phyloP scores from a whole-genome alignment of 352 stramenopile genomes.

The Phytophthora chlamydospora region DNA sequence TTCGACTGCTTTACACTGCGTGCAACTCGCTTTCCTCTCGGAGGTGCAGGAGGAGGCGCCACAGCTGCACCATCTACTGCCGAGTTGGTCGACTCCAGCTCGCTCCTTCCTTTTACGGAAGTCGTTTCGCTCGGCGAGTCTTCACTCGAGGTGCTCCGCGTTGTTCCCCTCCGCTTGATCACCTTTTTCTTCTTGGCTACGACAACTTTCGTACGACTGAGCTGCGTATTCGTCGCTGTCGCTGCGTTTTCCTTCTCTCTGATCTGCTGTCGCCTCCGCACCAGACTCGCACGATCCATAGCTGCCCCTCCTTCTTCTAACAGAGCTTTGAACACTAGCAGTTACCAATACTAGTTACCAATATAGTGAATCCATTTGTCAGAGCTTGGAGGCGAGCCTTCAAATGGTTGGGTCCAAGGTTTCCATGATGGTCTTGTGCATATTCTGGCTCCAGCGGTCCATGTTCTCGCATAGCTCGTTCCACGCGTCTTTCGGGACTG shows the following conservation, averaged over 20 bases:
- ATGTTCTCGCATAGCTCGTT: constrained; percentile 41
- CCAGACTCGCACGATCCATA: constrained; percentile 47
- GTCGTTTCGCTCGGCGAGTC: constrained; percentile 5
- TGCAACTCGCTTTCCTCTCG: not conserved
- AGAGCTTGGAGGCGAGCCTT: not conserved
- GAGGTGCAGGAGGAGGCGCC: not conserved
- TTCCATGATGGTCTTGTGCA: constrained; percentile 44
- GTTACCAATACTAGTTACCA: too few relatives aligned
- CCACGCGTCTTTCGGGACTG: constrained; percentile 23
- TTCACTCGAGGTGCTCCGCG: not conserved
- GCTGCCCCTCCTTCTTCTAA: not conserved
- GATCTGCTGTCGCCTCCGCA: constrained; percentile 43
- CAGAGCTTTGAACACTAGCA: not conserved
- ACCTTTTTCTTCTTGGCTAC: constrained; percentile 24
- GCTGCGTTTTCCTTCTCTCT: constrained; percentile 24
- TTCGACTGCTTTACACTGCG: constrained; percentile 8
- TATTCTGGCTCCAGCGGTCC: constrained; percentile 44
- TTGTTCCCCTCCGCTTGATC: constrained; percentile 5
- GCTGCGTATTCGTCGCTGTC: constrained; percentile 1
- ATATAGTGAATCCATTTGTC: too few relatives aligned
- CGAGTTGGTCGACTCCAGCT: not conserved
- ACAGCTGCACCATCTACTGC: not conserved
- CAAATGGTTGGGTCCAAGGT: constrained; percentile 16
- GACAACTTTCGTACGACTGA: constrained; percentile 3
- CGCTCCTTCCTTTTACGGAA: not conserved